phyloP scores from a whole-genome alignment of 352 stramenopile species.

The Plasmopara muralis region DNA sequence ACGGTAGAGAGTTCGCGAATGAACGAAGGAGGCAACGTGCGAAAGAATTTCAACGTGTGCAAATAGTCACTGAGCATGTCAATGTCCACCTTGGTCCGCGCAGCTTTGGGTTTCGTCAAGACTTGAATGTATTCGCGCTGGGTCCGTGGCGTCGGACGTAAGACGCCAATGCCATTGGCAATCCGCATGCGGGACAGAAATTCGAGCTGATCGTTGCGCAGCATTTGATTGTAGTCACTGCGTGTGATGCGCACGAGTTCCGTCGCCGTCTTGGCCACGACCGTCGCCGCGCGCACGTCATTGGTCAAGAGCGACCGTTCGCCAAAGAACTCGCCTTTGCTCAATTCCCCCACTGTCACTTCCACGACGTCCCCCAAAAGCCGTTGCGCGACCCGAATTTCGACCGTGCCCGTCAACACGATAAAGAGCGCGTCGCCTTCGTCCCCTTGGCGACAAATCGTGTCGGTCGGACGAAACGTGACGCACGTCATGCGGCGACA shows the following conservation, averaged over 20 bases:
- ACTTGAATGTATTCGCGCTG: conserved; percentile 54
- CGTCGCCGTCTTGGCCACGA: conserved; percentile 41
- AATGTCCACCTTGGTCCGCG: conserved; percentile 43
- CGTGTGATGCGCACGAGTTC: conserved; percentile 65
- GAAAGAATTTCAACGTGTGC: conserved; percentile 75
- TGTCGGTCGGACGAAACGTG: conserved; percentile 41
- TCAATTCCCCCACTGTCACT: conserved; percentile 58
- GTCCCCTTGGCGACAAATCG: conserved; percentile 63
- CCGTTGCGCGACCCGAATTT: conserved; percentile 54
- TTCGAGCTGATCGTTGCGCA: conserved; percentile 62
- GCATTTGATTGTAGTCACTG: conserved; percentile 67
- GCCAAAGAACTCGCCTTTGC: conserved; percentile 67
- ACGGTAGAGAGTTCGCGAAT: conserved; percentile 59
- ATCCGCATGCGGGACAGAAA: conserved; percentile 64
- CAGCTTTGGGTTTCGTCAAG: conserved; percentile 41
- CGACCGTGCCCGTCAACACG: conserved; percentile 52
- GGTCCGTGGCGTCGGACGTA: conserved; percentile 18
- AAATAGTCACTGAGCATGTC: conserved; percentile 65
- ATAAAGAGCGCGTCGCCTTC: conserved; percentile 71
- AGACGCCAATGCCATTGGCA: conserved; percentile 26
- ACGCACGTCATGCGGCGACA: conserved; percentile 54
- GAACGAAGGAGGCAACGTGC: conserved; percentile 48
- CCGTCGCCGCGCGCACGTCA: conserved; percentile 50
- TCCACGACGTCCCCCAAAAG: conserved; percentile 58
- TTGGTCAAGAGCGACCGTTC: conserved; percentile 60